These are phyloP conservation scores for Cladosporium oxysporum DNA, from an alignment of 2,329 filamentous ascomycete species.

Conservation along the genomic window DNA sequence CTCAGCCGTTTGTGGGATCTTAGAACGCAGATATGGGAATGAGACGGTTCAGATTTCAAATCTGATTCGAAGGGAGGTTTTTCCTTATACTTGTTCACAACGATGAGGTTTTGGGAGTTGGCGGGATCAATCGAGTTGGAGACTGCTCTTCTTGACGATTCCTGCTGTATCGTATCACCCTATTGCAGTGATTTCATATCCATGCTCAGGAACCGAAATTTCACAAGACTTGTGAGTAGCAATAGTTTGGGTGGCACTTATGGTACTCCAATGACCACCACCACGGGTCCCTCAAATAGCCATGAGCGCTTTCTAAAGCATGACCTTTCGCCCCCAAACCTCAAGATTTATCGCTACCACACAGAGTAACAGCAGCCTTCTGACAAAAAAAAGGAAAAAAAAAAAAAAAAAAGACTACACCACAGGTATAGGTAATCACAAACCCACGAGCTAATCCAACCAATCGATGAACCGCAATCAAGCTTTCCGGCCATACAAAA, in stretches of 20 bases:
- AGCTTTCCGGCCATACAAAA: neutral
- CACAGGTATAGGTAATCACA: neutral
- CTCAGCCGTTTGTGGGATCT: too few species aligned
- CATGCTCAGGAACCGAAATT: neutral
- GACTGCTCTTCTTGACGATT: too few species aligned
- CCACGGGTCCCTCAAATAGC: neutral
- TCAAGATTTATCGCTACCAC: neutral
- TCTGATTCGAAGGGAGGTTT: neutral
- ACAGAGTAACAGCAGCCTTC: neutral
- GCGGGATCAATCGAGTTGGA: neutral
- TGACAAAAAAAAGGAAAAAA: neutral
- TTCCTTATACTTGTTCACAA: neutral
- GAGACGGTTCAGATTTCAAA: too few species aligned
- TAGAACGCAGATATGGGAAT: too few species aligned
- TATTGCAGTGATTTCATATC: neutral
- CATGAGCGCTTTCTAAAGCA: neutral
- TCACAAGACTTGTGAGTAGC: neutral
- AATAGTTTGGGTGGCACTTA: too few species aligned
- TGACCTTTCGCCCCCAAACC: neutral
- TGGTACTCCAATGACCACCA: neutral
- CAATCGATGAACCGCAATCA: neutral
- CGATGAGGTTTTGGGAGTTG: neutral
- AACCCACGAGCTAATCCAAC: neutral
- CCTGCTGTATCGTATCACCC: too few species aligned
- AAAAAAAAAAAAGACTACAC: too few species aligned